Conservation (phyloP, 345 rosid genomes). For the Conringia planisiliqua region DNA sequence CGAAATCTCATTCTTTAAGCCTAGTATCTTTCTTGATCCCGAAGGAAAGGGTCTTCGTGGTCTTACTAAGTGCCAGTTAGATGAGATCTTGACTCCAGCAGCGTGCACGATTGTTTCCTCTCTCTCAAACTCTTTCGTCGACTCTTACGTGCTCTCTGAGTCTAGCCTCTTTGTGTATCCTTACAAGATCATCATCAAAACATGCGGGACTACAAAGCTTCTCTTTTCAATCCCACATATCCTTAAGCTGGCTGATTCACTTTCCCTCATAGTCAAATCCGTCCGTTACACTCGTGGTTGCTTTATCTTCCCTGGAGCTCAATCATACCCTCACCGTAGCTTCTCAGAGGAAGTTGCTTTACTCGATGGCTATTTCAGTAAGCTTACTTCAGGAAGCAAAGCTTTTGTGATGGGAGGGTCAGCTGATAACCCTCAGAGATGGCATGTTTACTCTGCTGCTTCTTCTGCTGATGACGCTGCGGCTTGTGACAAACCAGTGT, state of each 20-base stretch:
- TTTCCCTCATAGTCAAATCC: constrained; percentile 48
- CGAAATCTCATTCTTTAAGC: constrained; percentile 59
- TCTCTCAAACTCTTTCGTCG: constrained; percentile 52
- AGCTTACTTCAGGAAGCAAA: constrained; percentile 52
- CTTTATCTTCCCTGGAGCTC: constrained; percentile 64
- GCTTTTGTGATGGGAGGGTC: constrained; percentile 63
- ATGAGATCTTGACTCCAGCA: constrained; percentile 63
- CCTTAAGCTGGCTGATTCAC: constrained; percentile 47
- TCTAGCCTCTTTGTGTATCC: constrained; percentile 80
- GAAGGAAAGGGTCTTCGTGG: constrained; percentile 60
- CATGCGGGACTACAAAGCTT: constrained; percentile 83
- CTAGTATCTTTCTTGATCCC: constrained; percentile 58
- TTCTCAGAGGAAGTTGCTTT: constrained; percentile 77
- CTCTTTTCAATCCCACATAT: constrained; percentile 68
- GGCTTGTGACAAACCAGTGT: constrained; percentile 28
- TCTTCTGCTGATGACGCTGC: constrained; percentile 27
- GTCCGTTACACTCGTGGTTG: constrained; percentile 73
- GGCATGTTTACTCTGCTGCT: constrained; percentile 89
- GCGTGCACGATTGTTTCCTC: constrained; percentile 77
- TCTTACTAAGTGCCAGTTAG: constrained; percentile 58
- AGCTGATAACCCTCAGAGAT: constrained; percentile 40
- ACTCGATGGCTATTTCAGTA: constrained; percentile 58
- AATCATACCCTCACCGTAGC: constrained; percentile 64
- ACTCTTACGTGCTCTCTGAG: constrained; percentile 80
- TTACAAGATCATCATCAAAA: constrained; percentile 78